These are phyloP conservation scores for Stachybotrys echinatus DNA, from an alignment of 2,329 filamentous ascomycete genomes.

Conservation along the genomic window DNA sequence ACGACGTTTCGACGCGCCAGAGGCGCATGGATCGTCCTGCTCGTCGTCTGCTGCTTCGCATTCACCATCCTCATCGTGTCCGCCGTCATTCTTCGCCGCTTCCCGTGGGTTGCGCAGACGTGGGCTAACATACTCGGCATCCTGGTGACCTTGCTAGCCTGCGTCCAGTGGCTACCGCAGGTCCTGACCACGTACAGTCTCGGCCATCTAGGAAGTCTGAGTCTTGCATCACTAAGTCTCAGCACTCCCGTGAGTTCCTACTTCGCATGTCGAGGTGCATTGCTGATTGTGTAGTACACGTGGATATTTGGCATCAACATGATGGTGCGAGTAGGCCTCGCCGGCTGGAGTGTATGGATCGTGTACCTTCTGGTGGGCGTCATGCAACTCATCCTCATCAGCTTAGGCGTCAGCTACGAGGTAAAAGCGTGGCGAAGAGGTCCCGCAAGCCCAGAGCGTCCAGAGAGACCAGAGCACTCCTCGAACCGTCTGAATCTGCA, in stretches of 20 bases:
- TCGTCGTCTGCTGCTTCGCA: constrained; percentile 1
- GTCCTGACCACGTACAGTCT: background rate
- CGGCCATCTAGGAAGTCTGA: background rate
- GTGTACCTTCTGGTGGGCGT: background rate
- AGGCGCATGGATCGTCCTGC: background rate
- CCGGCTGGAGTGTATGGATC: constrained; percentile 1
- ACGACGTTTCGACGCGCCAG: background rate
- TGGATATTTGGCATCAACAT: constrained; percentile 3
- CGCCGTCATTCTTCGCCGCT: background rate
- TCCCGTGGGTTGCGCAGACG: constrained; percentile 1
- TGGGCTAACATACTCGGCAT: constrained; percentile 1
- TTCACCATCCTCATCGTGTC: constrained; percentile 1
- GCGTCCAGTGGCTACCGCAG: constrained; percentile 1
- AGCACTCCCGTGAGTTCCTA: background rate
- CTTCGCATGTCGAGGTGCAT: background rate
- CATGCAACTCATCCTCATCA: constrained; percentile 1
- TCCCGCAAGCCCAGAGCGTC: background rate
- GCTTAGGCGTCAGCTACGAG: background rate
- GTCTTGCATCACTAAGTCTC: background rate
- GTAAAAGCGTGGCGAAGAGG: background rate
- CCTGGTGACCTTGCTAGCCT: background rate
- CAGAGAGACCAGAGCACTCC: background rate
- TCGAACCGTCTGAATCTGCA: background rate
- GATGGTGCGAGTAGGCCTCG: background rate
- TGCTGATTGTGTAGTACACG: background rate